These are phyloP conservation scores for Symbiodinium pilosum DNA, from an alignment of 73 alveolate genomes.

Conservation along the genomic window DNA sequence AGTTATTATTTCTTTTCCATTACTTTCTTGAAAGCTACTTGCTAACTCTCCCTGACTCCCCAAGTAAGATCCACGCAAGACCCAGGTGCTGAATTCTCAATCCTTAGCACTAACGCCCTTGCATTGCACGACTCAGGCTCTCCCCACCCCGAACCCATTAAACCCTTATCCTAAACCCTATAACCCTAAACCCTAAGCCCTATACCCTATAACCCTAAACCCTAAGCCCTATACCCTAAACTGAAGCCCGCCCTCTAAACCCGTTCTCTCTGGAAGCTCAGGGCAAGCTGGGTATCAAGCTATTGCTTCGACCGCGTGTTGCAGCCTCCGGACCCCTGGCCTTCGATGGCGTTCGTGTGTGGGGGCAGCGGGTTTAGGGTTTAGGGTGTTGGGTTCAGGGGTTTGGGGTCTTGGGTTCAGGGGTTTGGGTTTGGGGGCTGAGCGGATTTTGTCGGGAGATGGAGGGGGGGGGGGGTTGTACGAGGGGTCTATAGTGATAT, in stretches of 20 bases:
- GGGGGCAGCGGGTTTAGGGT: not conserved
- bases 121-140: not conserved
- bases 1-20: no score
- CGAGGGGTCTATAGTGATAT: no score
- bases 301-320: not conserved
- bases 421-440: not conserved
- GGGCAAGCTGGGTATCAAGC: not conserved
- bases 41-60: no score
- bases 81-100: no score
- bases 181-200: not conserved
- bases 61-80: no score
- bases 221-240: not conserved
- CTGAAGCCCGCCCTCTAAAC: not conserved
- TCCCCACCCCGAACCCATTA: not conserved
- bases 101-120: not conserved
- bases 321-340: not conserved
- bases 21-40: no score
- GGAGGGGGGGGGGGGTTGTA: not conserved
- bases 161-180: not conserved
- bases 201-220: not conserved
- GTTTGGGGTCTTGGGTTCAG: not conserved
- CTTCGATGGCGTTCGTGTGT: not conserved
- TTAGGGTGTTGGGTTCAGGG: not conserved
- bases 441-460: not conserved
- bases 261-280: not conserved